Percentiles rank a stretch among this genome's conserved stretches.
Evolutionary conservation across 495 filamentous ascomycete genomes (phyloP).

Genomic region (Hypoxylon fragiforme): DNA sequence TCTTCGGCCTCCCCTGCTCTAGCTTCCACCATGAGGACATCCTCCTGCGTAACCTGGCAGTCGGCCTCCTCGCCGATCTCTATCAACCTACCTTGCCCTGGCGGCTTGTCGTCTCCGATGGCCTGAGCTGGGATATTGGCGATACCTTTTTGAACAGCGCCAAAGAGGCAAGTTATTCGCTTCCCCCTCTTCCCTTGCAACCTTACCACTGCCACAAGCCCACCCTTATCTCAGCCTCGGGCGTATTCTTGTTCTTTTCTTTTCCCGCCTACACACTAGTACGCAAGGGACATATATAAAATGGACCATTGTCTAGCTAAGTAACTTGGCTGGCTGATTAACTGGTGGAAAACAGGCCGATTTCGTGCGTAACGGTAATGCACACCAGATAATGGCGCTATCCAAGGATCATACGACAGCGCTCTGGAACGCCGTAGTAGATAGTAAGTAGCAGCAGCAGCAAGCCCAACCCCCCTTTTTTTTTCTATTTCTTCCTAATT

Average conservation of each 20-base stretch:
- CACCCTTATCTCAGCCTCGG: no score
- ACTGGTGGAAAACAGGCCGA: slow-evolving; percentile 67
- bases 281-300: background rate
- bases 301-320: background rate
- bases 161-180: slow-evolving; percentile 66
- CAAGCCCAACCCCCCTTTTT: background rate
- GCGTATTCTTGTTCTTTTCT: no score
- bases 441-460: no score
- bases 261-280: background rate
- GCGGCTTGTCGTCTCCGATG: slow-evolving; percentile 65
- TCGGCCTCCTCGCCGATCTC: slow-evolving; percentile 88
- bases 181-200: slow-evolving; percentile 2
- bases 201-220: background rate
- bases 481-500: background rate
- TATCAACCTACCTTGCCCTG: slow-evolving; percentile 71
- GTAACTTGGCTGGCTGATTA: slow-evolving; percentile 2
- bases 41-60: slow-evolving; percentile 69
- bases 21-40: slow-evolving; percentile 86
- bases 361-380: slow-evolving; percentile 86
- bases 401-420: slow-evolving; percentile 84
- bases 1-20: slow-evolving; percentile 69
- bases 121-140: slow-evolving; percentile 70
- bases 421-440: slow-evolving; percentile 82
- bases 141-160: slow-evolving; percentile 93
- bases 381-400: slow-evolving; percentile 89